Percentiles rank a stretch among this genome's conserved stretches.
These are phyloP conservation scores for Clonostachys chloroleuca DNA, from an alignment of 2,329 filamentous ascomycete genomes.

Conservation along the genomic window DNA sequence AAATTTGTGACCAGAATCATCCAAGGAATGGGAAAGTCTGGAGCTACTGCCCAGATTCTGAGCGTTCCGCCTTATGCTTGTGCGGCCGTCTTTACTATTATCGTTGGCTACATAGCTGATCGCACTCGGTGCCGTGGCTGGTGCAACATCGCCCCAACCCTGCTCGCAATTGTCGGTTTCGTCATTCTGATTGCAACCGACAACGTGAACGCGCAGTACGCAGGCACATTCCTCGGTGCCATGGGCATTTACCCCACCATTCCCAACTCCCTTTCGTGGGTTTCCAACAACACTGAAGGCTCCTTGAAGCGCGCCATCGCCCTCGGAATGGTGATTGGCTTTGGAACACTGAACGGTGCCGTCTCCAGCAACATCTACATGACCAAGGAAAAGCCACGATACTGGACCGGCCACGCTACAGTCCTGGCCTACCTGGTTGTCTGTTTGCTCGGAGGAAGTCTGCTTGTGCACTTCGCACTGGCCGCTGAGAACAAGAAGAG, in stretches of 20 bases:
- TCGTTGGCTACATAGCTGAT: conserved; percentile 52
- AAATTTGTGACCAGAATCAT: conserved; percentile 37
- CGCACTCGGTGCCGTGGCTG: conserved; percentile 45
- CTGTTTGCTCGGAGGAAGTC: conserved; percentile 59
- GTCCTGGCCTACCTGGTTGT: conserved; percentile 61
- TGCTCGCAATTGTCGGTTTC: conserved; percentile 61
- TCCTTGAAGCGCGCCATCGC: conserved; percentile 60
- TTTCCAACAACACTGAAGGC: conserved; percentile 70
- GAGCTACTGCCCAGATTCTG: conserved; percentile 59
- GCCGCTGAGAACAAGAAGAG: conserved; percentile 56
- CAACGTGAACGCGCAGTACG: conserved; percentile 62
- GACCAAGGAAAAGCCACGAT: conserved; percentile 17
- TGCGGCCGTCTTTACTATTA: conserved; percentile 54
- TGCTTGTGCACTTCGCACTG: conserved; percentile 56
- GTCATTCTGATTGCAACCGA: conserved; percentile 53
- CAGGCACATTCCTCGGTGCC: conserved; percentile 70
- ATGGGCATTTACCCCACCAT: conserved; percentile 78
- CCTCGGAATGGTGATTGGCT: conserved; percentile 60
- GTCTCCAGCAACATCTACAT: conserved; percentile 65
- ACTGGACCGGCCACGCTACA: conserved; percentile 50
- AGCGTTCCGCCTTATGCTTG: conserved; percentile 57
- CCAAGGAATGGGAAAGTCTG: conserved; percentile 50
- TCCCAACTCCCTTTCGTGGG: conserved; percentile 75
- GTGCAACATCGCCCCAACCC: conserved; percentile 55
- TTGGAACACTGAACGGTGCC: conserved; percentile 56